Base-by-base conservation (phyloP, 1,284 basidiomycete species). In the Stygiomarasmius scandens region DNA sequence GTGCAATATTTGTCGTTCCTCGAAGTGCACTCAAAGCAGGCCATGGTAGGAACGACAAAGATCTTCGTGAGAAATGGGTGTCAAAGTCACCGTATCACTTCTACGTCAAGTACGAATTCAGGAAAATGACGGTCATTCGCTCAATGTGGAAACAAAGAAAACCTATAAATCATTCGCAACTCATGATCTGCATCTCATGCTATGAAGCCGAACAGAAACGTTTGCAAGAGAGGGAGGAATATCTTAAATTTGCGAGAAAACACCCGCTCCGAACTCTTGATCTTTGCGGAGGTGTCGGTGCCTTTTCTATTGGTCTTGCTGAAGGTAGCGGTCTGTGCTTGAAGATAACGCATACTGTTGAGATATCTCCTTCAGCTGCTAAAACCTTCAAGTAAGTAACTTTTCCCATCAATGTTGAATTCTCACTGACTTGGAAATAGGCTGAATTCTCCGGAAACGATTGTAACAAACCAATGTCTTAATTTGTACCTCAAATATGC, bases 281-380 rank as follows among this genome's bases (percentile, higher is more conserved):
- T 69, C 73, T 87, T 0, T 91, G 89, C 63, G 81, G 76, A 12
- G 89, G 89, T 6, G 78, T 80, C 4, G 86, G 86, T 12, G 84
- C 86, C 10, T 87, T 92, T 64, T 79, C 78, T 45, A 67, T 80
- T 22, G 86, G 82, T 0, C 70, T 90, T 68, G 77, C 79, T 20
- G 72, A 80, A 32, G 74, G 77, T 3, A 77, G 74, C 46, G n/a
- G n/a, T n/a, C 74, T 79, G 0, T 79, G 77, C 49, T 62, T 90
- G 52, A 77, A 82, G 59, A 67, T 88, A 2, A 85, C 82, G 0
- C 84, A 89, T 73, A 80, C 85, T 0, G 70, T 90, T 36, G 89
- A 92, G 62, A 84, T 89, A 25, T 75, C 80, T 34, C 86, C 88
- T 0, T 89, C 86, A 64, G 86, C 90, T n/a, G 85, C 86, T 0